These are phyloP conservation scores for Cutaneotrichosporon dermatis DNA, from an alignment of 1,284 basidiomycete species.

Conservation along the genomic window DNA sequence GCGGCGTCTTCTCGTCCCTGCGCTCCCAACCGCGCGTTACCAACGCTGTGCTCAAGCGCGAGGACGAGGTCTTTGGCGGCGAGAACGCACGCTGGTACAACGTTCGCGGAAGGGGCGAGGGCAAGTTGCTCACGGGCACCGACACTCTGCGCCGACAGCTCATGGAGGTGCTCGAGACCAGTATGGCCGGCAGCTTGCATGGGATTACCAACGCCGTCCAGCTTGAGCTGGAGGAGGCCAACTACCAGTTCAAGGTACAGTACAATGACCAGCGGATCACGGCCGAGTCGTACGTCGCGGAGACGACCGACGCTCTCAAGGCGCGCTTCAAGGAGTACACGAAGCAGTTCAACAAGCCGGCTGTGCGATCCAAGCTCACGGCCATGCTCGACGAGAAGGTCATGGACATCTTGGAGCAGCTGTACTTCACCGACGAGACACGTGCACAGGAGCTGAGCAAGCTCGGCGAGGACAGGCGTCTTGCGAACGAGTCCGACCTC, in stretches of 20 bases:
- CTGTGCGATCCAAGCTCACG: slow-evolving; percentile 83
- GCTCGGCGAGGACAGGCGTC: slow-evolving; percentile 65
- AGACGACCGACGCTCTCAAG: slow-evolving; percentile 91
- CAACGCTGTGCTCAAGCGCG: slow-evolving; percentile 62
- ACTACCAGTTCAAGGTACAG: slow-evolving; percentile 97
- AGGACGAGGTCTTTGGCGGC: slow-evolving; percentile 74
- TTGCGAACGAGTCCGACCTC: slow-evolving; percentile 61
- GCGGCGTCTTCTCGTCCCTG: slow-evolving; percentile 47
- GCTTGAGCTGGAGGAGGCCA: slow-evolving; percentile 90
- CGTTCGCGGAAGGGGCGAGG: slow-evolving; percentile 44
- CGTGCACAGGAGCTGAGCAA: slow-evolving; percentile 69
- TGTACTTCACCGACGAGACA: slow-evolving; percentile 88
- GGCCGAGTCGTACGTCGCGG: slow-evolving; percentile 94
- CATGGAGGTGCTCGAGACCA: slow-evolving; percentile 95
- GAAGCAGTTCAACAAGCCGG: slow-evolving; percentile 78
- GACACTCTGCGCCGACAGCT: slow-evolving; percentile 79
- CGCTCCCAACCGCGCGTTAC: slow-evolving; percentile 45
- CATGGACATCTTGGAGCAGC: slow-evolving; percentile 92
- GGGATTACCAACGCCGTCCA: slow-evolving; percentile 95
- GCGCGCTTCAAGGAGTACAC: slow-evolving; percentile 83
- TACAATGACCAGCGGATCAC: slow-evolving; percentile 96
- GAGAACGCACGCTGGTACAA: slow-evolving; percentile 60
- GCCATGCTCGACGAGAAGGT: slow-evolving; percentile 90
- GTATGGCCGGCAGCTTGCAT: slow-evolving; percentile 92
- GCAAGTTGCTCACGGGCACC: slow-evolving; percentile 74